A percentile compares a stretch with the other conserved stretches of the same genome.
Evolutionary conservation across 2,329 filamentous ascomycete genomes (phyloP).

Genomic region (Magnaporthiopsis poae): DNA sequence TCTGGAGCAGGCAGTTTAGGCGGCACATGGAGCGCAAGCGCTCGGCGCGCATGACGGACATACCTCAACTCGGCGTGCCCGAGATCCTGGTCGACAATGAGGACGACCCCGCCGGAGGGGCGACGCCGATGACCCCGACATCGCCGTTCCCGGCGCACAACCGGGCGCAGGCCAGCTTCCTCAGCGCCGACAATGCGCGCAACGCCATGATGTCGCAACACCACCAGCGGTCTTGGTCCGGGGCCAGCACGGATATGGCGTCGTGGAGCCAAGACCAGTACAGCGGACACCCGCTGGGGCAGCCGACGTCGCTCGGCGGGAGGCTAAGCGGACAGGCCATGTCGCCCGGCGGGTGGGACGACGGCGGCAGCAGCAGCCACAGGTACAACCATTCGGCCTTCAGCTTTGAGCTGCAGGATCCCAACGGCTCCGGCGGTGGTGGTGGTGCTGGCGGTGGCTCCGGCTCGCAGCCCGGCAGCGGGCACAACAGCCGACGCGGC

Average conservation of each 20-base stretch:
- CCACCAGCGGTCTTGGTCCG: slow-evolving; percentile 34
- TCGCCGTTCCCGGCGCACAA: slow-evolving; percentile 21
- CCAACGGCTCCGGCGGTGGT: slow-evolving; percentile 18
- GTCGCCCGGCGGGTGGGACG: slow-evolving; percentile 8
- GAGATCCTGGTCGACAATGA: slow-evolving; percentile 85
- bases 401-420: slow-evolving; percentile 48
- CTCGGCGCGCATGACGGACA: slow-evolving; percentile 62
- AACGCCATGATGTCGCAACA: slow-evolving; percentile 3
- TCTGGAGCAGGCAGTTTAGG: slow-evolving; percentile 77
- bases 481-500: slow-evolving; percentile 47
- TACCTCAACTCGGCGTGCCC: slow-evolving; percentile 74
- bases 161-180: slow-evolving; percentile 18
- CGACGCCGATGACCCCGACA: slow-evolving; percentile 9
- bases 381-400: slow-evolving; percentile 43
- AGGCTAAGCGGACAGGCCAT: not conserved
- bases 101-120: slow-evolving; percentile 31
- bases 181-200: slow-evolving; percentile 25
- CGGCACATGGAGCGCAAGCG: slow-evolving; percentile 62
- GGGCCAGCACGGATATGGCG: slow-evolving; percentile 29
- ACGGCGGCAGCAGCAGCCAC: slow-evolving; percentile 14
- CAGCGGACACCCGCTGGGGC: slow-evolving; percentile 42
- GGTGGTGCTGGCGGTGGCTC: slow-evolving; percentile 9
- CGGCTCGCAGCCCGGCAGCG: slow-evolving; percentile 16
- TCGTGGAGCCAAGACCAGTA: slow-evolving; percentile 28
- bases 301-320: slow-evolving; percentile 30